Evolutionary conservation across 129 eudicot genomes (phyloP).

Genomic region (Chrysanthemum lavandulifolium): DNA sequence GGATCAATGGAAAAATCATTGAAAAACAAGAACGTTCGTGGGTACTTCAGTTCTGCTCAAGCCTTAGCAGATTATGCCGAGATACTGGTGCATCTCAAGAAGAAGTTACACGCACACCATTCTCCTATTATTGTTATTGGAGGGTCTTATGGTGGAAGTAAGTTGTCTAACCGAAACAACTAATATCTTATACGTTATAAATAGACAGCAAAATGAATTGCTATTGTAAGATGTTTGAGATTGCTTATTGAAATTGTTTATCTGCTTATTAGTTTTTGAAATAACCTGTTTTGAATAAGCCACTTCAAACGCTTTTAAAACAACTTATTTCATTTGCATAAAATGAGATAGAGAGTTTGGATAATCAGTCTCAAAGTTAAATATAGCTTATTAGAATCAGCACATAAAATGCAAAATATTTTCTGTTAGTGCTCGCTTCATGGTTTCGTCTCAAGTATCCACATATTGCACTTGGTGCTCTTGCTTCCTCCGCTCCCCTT

Average conservation of each 20-base stretch:
- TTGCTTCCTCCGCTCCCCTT: slow-evolving; percentile 86
- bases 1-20: slow-evolving; percentile 50
- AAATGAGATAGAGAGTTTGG: no score
- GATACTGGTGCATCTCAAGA: slow-evolving; percentile 49
- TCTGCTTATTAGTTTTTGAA: no score
- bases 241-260: no score
- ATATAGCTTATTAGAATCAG: no score
- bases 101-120: slow-evolving; percentile 42
- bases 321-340: no score
- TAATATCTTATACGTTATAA: background rate
- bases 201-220: background rate
- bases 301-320: no score
- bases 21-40: slow-evolving; percentile 49
- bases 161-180: slow-evolving; percentile 8
- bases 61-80: slow-evolving; percentile 87
- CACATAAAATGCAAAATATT: no score
- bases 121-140: slow-evolving; percentile 77
- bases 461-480: slow-evolving; percentile 75
- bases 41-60: slow-evolving; percentile 84
- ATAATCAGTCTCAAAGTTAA: no score
- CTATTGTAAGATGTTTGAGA: background rate
- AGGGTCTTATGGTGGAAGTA: slow-evolving; percentile 96
- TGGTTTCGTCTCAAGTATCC: slow-evolving; percentile 93
- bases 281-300: no score
- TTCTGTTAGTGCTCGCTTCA: slow-evolving; percentile 62